phyloP scores from a whole-genome alignment of 1,139 yeast species.

The Barnettozyma hawaiiensis region DNA sequence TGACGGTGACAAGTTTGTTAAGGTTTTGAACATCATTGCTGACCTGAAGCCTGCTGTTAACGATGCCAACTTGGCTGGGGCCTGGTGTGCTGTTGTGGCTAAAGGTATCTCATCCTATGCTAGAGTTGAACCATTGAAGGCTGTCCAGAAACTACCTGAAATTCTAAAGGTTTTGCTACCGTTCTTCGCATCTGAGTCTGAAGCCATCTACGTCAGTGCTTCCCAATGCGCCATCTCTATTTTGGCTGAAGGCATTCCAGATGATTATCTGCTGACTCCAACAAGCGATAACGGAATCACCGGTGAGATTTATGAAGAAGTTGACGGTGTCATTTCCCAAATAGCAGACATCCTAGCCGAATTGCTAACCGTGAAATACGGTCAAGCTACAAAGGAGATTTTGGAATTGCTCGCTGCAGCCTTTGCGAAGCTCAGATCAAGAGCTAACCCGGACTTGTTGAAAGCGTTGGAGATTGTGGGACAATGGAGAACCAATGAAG shows the following conservation, averaged over 20 bases:
- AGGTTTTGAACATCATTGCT: slow-evolving; percentile 64
- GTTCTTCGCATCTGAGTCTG: slow-evolving; percentile 62
- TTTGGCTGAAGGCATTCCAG: slow-evolving; percentile 59
- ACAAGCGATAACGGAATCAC: slow-evolving; percentile 32
- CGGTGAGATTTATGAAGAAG: slow-evolving; percentile 43
- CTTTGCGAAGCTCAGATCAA: slow-evolving; percentile 56
- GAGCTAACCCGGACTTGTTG: slow-evolving; percentile 70
- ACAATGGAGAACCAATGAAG: slow-evolving; percentile 76
- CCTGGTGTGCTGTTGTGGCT: slow-evolving; percentile 94
- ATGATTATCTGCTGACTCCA: slow-evolving; percentile 48
- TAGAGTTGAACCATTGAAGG: slow-evolving; percentile 49
- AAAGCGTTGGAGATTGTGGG: slow-evolving; percentile 70
- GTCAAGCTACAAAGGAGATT: slow-evolving; percentile 69
- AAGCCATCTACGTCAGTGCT: slow-evolving; percentile 68
- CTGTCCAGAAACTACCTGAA: slow-evolving; percentile 51
- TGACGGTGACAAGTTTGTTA: slow-evolving; percentile 55
- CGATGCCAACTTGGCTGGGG: slow-evolving; percentile 81
- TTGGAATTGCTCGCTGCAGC: slow-evolving; percentile 64
- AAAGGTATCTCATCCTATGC: slow-evolving; percentile 75
- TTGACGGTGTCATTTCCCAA: slow-evolving; percentile 54
- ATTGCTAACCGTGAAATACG: slow-evolving; percentile 67
- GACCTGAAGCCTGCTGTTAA: slow-evolving; percentile 76
- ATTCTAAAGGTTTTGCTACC: slow-evolving; percentile 52
- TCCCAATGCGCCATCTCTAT: slow-evolving; percentile 84
- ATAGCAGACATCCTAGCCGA: slow-evolving; percentile 51